Base-by-base conservation (phyloP, 306 rosid genomes). In the Coriaria nepalensis region DNA sequence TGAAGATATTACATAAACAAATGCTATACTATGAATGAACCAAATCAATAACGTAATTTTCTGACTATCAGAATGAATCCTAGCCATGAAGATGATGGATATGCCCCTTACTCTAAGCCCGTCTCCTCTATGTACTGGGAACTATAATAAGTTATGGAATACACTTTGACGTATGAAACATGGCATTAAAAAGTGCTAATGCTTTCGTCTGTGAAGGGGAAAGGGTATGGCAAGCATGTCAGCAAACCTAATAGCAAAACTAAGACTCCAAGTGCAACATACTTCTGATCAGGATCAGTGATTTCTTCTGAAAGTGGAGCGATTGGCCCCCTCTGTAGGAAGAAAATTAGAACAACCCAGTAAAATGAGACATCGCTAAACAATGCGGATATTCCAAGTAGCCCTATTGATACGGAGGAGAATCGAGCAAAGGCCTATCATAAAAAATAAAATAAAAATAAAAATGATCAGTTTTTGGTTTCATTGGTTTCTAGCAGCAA, bases 251-350 rank as follows among this genome's bases (percentile, higher is more conserved):
- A 58, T 53, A 86, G 49, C 81, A 82, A 79, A 75, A 92, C 96
- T 55, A 69, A 39, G 32, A 85, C 49, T 53, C 98, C 96, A 36
- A 79, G 67, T 34, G 82, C 87, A 59, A 82, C 74, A 62, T 92
- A 82, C 76, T 81, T 92, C 15, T 61, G 45, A 45, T 71, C 93
- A 20, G 98, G 98, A 61, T 77, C 94, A 9, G 83, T 77, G 55
- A 85, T 71, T 78, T 92, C 98, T 66, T 92, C 86, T 1, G 87
- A 72, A 5, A 92, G 87, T 39, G 98, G 98, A 71, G 98, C 85
- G 35, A 92, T 77, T 42, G 98, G 98, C 47, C 98, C 98, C 62
- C 98, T 65, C 59, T 85, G 98, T 59, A 90, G 64, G 83, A 90
- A 77, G 77, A 85, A 90, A 68, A 90, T 61, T 56, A 90, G 77